Evolutionary conservation across 2,329 filamentous ascomycete genomes (phyloP), one percentile per base, ranked within the genome.

Genomic region (Penicillium sclerotiorum): DNA sequence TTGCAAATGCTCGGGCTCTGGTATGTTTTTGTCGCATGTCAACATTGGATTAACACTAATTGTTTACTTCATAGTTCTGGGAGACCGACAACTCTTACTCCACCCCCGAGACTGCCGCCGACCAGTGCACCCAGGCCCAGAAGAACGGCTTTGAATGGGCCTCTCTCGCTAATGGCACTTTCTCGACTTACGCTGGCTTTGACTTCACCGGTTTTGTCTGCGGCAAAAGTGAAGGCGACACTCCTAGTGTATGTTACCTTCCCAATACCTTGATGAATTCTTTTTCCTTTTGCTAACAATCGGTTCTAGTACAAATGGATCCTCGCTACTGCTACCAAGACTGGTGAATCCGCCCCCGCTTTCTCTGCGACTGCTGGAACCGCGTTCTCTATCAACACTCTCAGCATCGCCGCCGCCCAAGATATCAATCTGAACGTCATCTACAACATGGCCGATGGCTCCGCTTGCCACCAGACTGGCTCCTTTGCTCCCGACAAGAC

Each of bases 401-500:
- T 95, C 71, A 80, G 93, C 57, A 77, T 96, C 60, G 84, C 83
- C 38, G 80, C 85, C 56, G 85, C 90, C 66, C 85, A 87, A 65
- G 87, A 93, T 72, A 85, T 83, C 60, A 85, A 92, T 56, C 76
- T 97, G 46, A 85, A 93, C 72, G 90, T 96, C 77, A 82, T 89
- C 77, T 96, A 93, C 75, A 81, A 79, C 64, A 95, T 96, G 90
- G 81, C 84, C 2, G 89, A 93, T 69, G 89, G 89, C 61, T 86
- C 83, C 12, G 82, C 73, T 52, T 97, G 93, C 85, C 93, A 89
- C 77, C 88, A 95, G 63, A 84, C 83, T 55, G 77, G 82, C 58
- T 67, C 78, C 45, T 95, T 90, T 82, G 82, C 79, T 57, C 76
- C 80, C 47, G 76, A 79, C 13, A 89, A 89, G 63, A 86, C 84